Evolutionary conservation across 176 grass and related monocot genomes (phyloP).

Genomic region (Echinochloa phyllopogon): DNA sequence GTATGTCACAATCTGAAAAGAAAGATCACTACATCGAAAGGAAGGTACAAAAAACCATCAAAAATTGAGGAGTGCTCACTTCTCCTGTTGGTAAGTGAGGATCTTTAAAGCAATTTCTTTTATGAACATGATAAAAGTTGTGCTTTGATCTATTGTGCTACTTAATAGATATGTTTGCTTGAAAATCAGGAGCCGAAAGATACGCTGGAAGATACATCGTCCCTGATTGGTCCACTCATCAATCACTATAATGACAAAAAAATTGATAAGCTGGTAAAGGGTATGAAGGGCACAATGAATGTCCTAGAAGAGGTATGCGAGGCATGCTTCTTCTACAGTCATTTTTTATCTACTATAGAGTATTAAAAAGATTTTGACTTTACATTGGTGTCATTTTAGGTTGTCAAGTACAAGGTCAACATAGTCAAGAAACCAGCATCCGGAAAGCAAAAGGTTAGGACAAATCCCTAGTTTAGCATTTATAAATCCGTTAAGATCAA

Average conservation of each 20-base stretch:
- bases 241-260: no score
- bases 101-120: constrained; percentile 14
- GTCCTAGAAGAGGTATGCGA: no score
- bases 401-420: not conserved
- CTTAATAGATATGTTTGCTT: not conserved
- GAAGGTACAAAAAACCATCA: not conserved
- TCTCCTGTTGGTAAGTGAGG: not conserved
- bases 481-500: not conserved
- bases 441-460: not conserved
- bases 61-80: not conserved
- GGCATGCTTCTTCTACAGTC: no score
- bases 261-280: no score
- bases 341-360: no score
- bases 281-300: no score
- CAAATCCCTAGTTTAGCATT: not conserved
- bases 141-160: no score
- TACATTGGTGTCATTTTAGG: not conserved
- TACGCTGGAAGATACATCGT: no score
- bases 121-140: not conserved
- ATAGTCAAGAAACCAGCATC: not conserved
- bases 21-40: not conserved
- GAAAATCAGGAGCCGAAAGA: not conserved
- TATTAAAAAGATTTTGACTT: not conserved
- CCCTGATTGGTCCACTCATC: no score
- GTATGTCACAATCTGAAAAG: not conserved